A percentile compares a stretch with the other conserved stretches of the same genome.
phyloP scores from a whole-genome alignment of 805 yeast species.

The Zygosaccharomyces pseudorouxii region DNA sequence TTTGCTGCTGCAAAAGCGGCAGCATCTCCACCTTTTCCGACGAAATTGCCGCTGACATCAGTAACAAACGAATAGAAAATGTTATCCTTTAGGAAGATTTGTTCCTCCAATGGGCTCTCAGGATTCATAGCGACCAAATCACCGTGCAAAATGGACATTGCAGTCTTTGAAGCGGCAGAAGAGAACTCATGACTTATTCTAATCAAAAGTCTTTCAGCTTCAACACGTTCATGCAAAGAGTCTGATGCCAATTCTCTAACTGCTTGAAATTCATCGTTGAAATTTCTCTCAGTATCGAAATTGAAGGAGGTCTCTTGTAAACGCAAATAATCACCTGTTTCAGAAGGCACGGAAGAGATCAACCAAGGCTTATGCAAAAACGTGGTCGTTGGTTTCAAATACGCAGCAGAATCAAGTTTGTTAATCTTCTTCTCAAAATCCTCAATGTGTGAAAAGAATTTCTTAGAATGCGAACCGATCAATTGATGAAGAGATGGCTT shows the following conservation, averaged over 20 bases:
- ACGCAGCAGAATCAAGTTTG: conserved; percentile 48
- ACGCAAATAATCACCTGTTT: conserved; percentile 53
- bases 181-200: conserved; percentile 75
- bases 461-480: conserved; percentile 60
- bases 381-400: conserved; percentile 55
- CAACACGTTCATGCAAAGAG: conserved; percentile 58
- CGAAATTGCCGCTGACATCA: conserved; percentile 55
- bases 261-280: conserved; percentile 89
- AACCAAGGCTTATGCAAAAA: conserved; percentile 76
- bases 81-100: conserved; percentile 72
- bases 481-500: conserved; percentile 53
- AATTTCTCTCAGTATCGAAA: conserved; percentile 53
- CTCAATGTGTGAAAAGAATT: conserved; percentile 49
- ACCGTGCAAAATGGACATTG: conserved; percentile 68
- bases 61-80: conserved; percentile 80
- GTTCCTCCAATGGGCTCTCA: conserved; percentile 55
- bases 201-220: conserved; percentile 70
- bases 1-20: conserved; percentile 78
- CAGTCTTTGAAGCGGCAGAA: conserved; percentile 70
- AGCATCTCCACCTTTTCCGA: conserved; percentile 67
- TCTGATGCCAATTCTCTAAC: conserved; percentile 64
- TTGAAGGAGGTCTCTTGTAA: conserved; percentile 43
- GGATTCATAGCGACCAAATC: conserved; percentile 77
- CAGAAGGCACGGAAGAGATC: conserved; percentile 29
- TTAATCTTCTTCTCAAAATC: conserved; percentile 46